Evolutionary conservation across 2,329 filamentous ascomycete species (phyloP).

Genomic region (Rutstroemia sp.): DNA sequence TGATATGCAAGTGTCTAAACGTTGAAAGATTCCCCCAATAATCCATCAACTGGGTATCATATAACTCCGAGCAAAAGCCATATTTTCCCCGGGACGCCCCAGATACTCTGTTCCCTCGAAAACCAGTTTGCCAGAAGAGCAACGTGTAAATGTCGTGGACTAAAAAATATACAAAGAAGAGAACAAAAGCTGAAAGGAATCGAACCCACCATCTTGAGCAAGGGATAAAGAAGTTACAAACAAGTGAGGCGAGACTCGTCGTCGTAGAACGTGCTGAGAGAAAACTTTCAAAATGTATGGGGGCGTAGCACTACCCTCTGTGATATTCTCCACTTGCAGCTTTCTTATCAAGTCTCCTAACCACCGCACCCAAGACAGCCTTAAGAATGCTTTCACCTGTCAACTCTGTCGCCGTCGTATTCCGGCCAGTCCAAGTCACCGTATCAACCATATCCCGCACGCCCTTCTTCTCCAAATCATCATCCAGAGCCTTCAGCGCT

Average conservation of each 20-base stretch:
- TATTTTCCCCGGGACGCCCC: neutral
- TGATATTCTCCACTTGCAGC: neutral
- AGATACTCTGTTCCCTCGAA: neutral
- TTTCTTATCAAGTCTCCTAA: slow-evolving; percentile 50
- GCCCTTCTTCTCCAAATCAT: slow-evolving; percentile 52
- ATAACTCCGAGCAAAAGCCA: neutral
- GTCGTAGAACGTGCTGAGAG: too few relatives aligned
- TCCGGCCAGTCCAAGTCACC: slow-evolving; percentile 57
- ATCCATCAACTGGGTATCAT: neutral
- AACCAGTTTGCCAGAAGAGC: neutral
- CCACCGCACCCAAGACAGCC: slow-evolving; percentile 70
- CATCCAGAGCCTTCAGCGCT: slow-evolving; percentile 67
- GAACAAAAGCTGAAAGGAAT: neutral
- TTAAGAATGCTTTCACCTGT: slow-evolving; percentile 71
- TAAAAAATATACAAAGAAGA: neutral
- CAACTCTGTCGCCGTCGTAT: slow-evolving; percentile 35
- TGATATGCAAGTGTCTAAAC: neutral
- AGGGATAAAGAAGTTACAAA: neutral
- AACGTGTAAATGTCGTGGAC: neutral
- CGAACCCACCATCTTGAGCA: neutral
- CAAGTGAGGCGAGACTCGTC: neutral
- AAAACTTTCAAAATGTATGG: too few relatives aligned
- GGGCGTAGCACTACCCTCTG: neutral
- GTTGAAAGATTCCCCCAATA: neutral
- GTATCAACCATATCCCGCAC: slow-evolving; percentile 90